These are phyloP conservation scores for Calocybe cyanea DNA, from an alignment of 768 basidiomycete genomes.

Conservation along the genomic window DNA sequence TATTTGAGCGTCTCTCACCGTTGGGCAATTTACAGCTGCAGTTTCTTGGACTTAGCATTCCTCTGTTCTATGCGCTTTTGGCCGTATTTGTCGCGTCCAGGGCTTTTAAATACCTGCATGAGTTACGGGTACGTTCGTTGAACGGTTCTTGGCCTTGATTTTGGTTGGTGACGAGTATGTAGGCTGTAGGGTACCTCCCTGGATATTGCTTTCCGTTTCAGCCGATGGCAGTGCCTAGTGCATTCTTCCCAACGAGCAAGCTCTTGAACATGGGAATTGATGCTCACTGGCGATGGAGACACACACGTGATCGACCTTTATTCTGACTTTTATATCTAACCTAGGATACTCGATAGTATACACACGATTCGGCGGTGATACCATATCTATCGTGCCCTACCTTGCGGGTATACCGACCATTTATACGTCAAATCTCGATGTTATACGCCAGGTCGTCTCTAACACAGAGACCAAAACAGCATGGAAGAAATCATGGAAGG, in stretches of 20 bases:
- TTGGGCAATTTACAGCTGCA: too few relatives aligned
- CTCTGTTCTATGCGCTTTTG: too few relatives aligned
- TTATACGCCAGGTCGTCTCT: not conserved
- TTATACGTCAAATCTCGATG: slow-evolving; percentile 5
- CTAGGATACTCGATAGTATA: not conserved
- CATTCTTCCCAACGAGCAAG: slow-evolving; percentile 28
- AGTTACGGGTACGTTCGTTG: not conserved
- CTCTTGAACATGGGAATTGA: slow-evolving; percentile 38
- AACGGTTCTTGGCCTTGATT: not conserved
- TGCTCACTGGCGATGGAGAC: slow-evolving; percentile 10
- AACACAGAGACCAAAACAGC: not conserved
- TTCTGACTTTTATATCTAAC: not conserved
- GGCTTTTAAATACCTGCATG: too few relatives aligned
- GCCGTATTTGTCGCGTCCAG: too few relatives aligned
- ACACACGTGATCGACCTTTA: not conserved
- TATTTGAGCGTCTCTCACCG: too few relatives aligned
- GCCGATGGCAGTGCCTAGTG: slow-evolving; percentile 32
- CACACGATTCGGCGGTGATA: not conserved
- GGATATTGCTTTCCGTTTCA: slow-evolving; percentile 36
- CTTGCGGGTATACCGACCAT: not conserved
- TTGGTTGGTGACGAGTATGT: too few relatives aligned
- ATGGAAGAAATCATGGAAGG: not conserved
- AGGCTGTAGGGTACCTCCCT: slow-evolving; percentile 33
- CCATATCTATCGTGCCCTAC: slow-evolving; percentile 1
- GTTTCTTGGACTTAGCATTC: too few relatives aligned